Percentiles rank a stretch among this genome's conserved stretches.
These are phyloP conservation scores for Chalaropsis thielavioides DNA, from an alignment of 2,329 filamentous ascomycete species.

Conservation along the genomic window DNA sequence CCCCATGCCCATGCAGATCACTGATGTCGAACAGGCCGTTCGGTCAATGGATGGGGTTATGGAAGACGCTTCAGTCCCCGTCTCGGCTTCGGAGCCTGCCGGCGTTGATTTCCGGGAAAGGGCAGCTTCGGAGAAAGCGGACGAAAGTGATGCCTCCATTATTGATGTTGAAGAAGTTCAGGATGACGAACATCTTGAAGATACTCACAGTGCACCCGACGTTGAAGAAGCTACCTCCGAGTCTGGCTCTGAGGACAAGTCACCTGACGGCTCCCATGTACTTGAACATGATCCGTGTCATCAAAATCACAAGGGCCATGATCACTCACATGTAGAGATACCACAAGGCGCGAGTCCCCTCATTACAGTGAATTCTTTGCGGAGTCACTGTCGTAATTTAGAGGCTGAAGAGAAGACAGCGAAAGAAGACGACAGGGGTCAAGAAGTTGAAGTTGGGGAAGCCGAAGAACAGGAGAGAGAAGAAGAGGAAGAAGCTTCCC, in stretches of 20 bases:
- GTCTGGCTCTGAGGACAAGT: neutral
- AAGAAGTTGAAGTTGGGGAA: neutral
- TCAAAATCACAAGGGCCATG: neutral
- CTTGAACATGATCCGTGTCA: neutral
- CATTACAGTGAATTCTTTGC: slow-evolving; percentile 13
- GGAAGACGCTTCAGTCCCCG: neutral
- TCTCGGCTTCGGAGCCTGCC: neutral
- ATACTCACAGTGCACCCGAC: slow-evolving; percentile 1
- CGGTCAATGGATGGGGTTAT: neutral
- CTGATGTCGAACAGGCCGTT: neutral
- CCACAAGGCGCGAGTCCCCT: neutral
- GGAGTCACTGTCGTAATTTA: slow-evolving; percentile 3
- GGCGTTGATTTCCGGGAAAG: neutral
- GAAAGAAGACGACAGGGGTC: too few relatives aligned
- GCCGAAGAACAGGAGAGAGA: neutral
- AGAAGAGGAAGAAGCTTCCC: neutral
- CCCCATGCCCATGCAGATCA: slow-evolving; percentile 2
- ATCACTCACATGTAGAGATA: neutral
- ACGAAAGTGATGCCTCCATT: neutral
- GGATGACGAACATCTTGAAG: neutral
- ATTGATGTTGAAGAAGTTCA: slow-evolving; percentile 7
- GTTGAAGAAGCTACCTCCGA: neutral
- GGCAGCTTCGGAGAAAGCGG: neutral
- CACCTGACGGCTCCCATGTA: neutral
- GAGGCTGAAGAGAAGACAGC: neutral